Conservation (phyloP, 1,139 yeast species). For the Yamadazyma spencermartinsiae region DNA sequence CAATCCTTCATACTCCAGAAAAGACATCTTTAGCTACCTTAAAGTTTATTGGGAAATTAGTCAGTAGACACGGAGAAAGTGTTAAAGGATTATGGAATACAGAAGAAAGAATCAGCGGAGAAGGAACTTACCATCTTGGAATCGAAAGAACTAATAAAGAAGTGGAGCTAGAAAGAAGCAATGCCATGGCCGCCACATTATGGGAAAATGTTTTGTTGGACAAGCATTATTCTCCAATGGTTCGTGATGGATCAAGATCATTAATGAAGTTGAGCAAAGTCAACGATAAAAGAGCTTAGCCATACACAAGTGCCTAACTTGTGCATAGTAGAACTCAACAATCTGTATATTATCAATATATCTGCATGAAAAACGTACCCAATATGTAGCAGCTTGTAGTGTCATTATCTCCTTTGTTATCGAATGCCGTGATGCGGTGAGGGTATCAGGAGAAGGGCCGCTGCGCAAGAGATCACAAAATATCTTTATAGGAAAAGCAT, state of each 20-base stretch:
- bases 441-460: no score
- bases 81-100: conserved; percentile 78
- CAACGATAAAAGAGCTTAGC: conserved; percentile 9
- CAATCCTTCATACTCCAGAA: conserved; percentile 78
- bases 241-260: conserved; percentile 53
- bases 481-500: no score
- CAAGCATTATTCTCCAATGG: conserved; percentile 79
- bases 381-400: no score
- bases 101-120: conserved; percentile 72
- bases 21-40: conserved; percentile 77
- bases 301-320: no score
- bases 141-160: conserved; percentile 49
- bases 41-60: conserved; percentile 74
- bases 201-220: conserved; percentile 85
- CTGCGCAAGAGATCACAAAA: no score
- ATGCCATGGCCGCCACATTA: conserved; percentile 83
- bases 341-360: not conserved
- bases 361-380: not conserved
- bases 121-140: conserved; percentile 70
- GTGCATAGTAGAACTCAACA: not conserved
- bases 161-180: conserved; percentile 69
- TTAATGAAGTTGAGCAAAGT: conserved; percentile 42
- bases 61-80: conserved; percentile 64
- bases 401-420: no score
- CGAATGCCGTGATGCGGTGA: no score